phyloP scores from a whole-genome alignment of 2,329 filamentous ascomycete species.

The Polytolypa hystricis region DNA sequence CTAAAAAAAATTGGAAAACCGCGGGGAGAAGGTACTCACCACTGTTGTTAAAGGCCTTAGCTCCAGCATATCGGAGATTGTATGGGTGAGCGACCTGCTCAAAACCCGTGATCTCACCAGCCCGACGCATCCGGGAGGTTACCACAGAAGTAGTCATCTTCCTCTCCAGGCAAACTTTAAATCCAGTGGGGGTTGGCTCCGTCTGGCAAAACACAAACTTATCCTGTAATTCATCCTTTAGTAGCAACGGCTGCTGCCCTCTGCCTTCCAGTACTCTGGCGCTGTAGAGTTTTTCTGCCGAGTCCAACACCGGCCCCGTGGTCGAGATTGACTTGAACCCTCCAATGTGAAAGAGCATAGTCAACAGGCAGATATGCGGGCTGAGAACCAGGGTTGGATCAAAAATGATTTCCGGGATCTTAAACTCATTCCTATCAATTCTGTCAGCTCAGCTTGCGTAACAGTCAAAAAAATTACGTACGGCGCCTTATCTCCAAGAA shows the following conservation, averaged over 20 bases:
- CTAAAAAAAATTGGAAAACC: constrained; percentile 4
- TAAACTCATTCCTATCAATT: constrained; percentile 16
- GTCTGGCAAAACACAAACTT: constrained; percentile 23
- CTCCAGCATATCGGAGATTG: constrained; percentile 23
- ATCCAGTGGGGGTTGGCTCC: constrained; percentile 14
- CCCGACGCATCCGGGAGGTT: constrained; percentile 15
- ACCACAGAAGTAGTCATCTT: constrained; percentile 11
- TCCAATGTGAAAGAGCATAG: constrained; percentile 22
- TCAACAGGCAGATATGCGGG: constrained; percentile 20
- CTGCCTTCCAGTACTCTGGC: constrained; percentile 22
- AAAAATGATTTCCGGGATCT: constrained; percentile 22
- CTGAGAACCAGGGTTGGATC: constrained; percentile 24
- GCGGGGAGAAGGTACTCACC: constrained; percentile 17
- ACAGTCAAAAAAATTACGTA: background rate
- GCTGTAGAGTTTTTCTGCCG: constrained; percentile 24
- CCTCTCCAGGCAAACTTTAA: constrained; percentile 19
- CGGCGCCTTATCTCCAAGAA: constrained; percentile 16
- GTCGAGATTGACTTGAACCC: constrained; percentile 21
- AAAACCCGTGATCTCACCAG: constrained; percentile 25
- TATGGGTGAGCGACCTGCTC: constrained; percentile 23
- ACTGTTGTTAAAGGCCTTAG: constrained; percentile 30
- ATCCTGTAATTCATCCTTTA: constrained; percentile 23
- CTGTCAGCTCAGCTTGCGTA: background rate
- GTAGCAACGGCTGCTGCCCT: constrained; percentile 22
- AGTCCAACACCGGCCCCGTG: constrained; percentile 19